Base-by-base conservation (phyloP, 306 rosid genomes). In the Hippophae gyantsensis region DNA sequence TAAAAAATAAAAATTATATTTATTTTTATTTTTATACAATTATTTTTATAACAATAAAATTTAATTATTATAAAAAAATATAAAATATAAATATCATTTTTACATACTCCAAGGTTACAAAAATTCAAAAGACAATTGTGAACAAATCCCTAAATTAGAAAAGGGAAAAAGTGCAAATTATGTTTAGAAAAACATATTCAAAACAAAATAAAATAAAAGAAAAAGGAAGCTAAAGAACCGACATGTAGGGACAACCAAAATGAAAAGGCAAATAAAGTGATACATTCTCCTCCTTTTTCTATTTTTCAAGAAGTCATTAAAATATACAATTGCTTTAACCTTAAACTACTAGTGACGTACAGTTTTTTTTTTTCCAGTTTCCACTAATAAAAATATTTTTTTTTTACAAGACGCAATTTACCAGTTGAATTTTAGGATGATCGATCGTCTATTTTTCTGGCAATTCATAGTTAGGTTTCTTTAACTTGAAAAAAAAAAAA, bases 221-320 rank as follows among this genome's bases (percentile, higher is more conserved):
- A 54, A 54, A 40, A 59, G 25, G 45, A 27, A 52, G 46, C 42
- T 48, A 67, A 70, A 66, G 73, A 8, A 44, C 72, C 65, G 78
- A 76, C 81, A 72, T 71, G 67, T 10, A 56, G 48, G 58, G 74
- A 68, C 74, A 55, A 48, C 64, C 58, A 68, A 54, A 60, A 52
- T 27, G 64, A 52, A 76, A 18, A 52, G 49, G 47, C 54, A 52
- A 43, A 61, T 60, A 69, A 69, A 75, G 72, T 10, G 48, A 66
- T 18, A 48, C 73, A 66, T 13, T 59, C 27, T 8, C 52, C 51
- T 52, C 73, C 42, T 71, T 57, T 52, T 26, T 23, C 7, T 12
- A 7, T 51, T 70, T 51, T 40, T 3, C 11, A 43, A 32, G 13
- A 43, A 13, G 6, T 18, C 8, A 7, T 18, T 10, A 8, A 43